Evolutionary conservation across 164 flowering plant species (phyloP), one percentile per base, ranked within the genome.

Genomic region (Piper betle): DNA sequence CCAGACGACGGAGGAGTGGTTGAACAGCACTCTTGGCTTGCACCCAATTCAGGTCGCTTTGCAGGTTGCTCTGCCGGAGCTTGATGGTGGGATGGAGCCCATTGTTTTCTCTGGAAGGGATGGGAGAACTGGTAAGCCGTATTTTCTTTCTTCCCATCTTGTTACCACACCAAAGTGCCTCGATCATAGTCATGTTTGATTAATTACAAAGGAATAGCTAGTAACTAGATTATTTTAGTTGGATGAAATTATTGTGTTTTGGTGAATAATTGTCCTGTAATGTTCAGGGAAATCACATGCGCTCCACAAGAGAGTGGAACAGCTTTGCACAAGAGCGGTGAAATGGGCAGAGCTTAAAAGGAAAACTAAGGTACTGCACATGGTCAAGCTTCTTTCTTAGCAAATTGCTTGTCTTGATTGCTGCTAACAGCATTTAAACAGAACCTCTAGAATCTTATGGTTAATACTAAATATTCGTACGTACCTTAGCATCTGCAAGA

Each of bases 31-130:
- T 42, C 70, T 94, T 79, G 99, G 99, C 1, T 68, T 94, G 69
- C 99, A 94, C 75, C 99, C 97, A 6, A 90, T 94, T 77, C 99
- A 94, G 80, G 99, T 94, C 50, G 99, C 99, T 64, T 66, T 90
- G 75, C 99, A 94, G 71, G 99, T 94, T 70, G 99, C 99, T 55
- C 87, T 94, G 17, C 99, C 97, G 0, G 99, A 94, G 84, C 89
- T 90, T 1, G 96, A 94, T 71, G 99, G 99, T 55, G 97, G 95
- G 37, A 88, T 94, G 96, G 97, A 90, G 77, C 97, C 97, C 18
- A 90, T 90, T 65, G 97, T 94, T 61, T 94, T 90, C 70, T 75
- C 99, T 2, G 99, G 99, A 9, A 86, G 99, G 5, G 99, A 94
- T 72, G 88, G 88, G 3, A 77, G 87, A 81, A 82, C 97, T 74